Evolutionary conservation across 2,329 filamentous ascomycete genomes (phyloP), one percentile per base, ranked within the genome.

Genomic region (Epichloe sp.): DNA sequence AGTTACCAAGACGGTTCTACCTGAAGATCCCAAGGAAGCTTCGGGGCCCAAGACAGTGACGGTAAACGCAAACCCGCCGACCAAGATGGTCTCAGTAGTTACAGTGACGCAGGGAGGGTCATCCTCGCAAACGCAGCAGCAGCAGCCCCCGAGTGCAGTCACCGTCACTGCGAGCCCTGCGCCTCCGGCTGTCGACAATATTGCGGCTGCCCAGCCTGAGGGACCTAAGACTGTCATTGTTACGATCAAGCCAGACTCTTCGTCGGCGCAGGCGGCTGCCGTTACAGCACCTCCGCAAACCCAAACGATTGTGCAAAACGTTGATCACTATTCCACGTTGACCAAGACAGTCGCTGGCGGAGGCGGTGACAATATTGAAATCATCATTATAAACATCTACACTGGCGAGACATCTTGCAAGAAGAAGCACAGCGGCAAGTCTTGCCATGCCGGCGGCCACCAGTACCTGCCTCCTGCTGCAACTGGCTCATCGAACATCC

Each of bases 381-480:
- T 65, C 42, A 61, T 60, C 53, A 57, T 65, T 42, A 60, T 64
- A 46, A 59, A 67, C 51, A 59, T 60, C 37, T 56, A 56, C 51
- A 65, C 61, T 7, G 64, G 65, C 34, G 55, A 63, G 48, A 57
- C 56, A 5, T 58, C 52, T 8, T 66, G 64, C 57, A 57, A 49
- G 53, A 60, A 54, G 42, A 55, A 61, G 53, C 52, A 60, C 47
- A 62, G 58, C 36, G 63, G 62, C 1, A 50, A 57, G 36, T 58
- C 61, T 14, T 67, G 64, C 53, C 44, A 44, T 23, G 34, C 11
- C 7, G 17, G 34, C 34, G 17, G 37, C 31, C 44, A 47, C 21
- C 37, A 37, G 2, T 52, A 55, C 23, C 43, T 44, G 15, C 50
- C 19, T 47, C 17, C 45, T 23, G 34, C 38, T 7, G n/a, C 45